A percentile compares a stretch with the other conserved stretches of the same genome.
These are phyloP conservation scores for Termitomyces heimii DNA, from an alignment of 768 basidiomycete genomes.

Conservation along the genomic window DNA sequence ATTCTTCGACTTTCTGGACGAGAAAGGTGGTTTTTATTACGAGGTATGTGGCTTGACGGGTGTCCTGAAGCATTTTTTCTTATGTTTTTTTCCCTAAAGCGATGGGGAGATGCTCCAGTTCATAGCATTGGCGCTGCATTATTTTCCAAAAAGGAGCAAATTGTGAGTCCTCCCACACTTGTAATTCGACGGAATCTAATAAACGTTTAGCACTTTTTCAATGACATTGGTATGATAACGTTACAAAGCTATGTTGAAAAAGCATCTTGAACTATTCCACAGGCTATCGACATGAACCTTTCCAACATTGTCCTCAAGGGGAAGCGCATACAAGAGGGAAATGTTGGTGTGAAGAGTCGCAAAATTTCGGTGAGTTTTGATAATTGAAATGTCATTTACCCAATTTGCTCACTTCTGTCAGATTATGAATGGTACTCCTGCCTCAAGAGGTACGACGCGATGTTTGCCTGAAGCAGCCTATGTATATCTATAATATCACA, in stretches of 20 bases:
- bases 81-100: slow-evolving; percentile 32
- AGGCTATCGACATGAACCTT: slow-evolving; percentile 85
- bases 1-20: slow-evolving; percentile 80
- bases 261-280: not conserved
- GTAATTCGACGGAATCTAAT: not conserved
- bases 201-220: slow-evolving; percentile 70
- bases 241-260: not conserved
- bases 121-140: slow-evolving; percentile 89
- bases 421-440: slow-evolving; percentile 90
- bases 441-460: slow-evolving; percentile 63
- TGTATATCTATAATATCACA: slow-evolving; percentile 7
- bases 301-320: slow-evolving; percentile 89
- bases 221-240: slow-evolving; percentile 60
- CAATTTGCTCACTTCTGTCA: slow-evolving; percentile 18
- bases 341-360: slow-evolving; percentile 76
- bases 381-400: not conserved
- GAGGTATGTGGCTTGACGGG: slow-evolving; percentile 40
- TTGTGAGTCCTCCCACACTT: slow-evolving; percentile 30
- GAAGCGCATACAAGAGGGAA: slow-evolving; percentile 69
- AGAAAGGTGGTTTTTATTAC: slow-evolving; percentile 83
- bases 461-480: slow-evolving; percentile 33
- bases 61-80: not conserved
- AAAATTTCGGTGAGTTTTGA: slow-evolving; percentile 62
- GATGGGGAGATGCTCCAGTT: slow-evolving; percentile 92
- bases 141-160: slow-evolving; percentile 82